Conservation (phyloP, 1,284 basidiomycete species). For the Waitea zeae region DNA sequence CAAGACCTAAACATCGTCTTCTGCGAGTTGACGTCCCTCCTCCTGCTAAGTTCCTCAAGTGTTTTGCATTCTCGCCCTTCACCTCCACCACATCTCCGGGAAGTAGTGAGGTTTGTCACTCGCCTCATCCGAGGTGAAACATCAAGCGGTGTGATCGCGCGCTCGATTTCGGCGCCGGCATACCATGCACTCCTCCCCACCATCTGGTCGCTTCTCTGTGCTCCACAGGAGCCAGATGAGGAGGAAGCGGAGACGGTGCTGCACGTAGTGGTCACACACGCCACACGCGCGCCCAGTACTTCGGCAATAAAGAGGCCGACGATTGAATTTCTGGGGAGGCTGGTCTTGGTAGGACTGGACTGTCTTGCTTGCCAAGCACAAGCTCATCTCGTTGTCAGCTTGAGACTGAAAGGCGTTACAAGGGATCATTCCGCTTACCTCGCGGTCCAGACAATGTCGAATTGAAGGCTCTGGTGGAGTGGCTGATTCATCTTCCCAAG, state of each 20-base stretch:
- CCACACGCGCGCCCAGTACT: slow-evolving; percentile 32
- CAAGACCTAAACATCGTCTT: slow-evolving; percentile 60
- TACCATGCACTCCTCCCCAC: slow-evolving; percentile 67
- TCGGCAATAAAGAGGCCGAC: slow-evolving; percentile 44
- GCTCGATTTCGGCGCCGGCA: slow-evolving; percentile 33
- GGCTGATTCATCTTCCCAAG: slow-evolving; percentile 56
- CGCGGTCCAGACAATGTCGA: slow-evolving; percentile 16
- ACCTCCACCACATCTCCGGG: slow-evolving; percentile 14
- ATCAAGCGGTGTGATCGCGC: slow-evolving; percentile 21
- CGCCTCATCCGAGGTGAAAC: slow-evolving; percentile 41
- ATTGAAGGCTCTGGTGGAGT: slow-evolving; percentile 29
- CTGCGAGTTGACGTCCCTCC: slow-evolving; percentile 57
- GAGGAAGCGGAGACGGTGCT: slow-evolving; percentile 22
- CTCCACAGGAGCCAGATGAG: slow-evolving; percentile 8
- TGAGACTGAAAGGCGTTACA: slow-evolving; percentile 37
- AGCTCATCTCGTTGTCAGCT: slow-evolving; percentile 23
- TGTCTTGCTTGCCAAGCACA: slow-evolving; percentile 1
- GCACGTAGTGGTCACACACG: slow-evolving; percentile 38
- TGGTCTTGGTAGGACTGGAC: slow-evolving; percentile 39
- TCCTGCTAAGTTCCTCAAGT: slow-evolving; percentile 21
- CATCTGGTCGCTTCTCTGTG: slow-evolving; percentile 64
- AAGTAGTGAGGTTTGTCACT: slow-evolving; percentile 55
- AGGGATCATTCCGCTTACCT: slow-evolving; percentile 27
- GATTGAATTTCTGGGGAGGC: slow-evolving; percentile 52
- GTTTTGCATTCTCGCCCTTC: not conserved